These are phyloP conservation scores for Cladosporium cucumerinum DNA, from an alignment of 2,329 filamentous ascomycete species.

Conservation along the genomic window DNA sequence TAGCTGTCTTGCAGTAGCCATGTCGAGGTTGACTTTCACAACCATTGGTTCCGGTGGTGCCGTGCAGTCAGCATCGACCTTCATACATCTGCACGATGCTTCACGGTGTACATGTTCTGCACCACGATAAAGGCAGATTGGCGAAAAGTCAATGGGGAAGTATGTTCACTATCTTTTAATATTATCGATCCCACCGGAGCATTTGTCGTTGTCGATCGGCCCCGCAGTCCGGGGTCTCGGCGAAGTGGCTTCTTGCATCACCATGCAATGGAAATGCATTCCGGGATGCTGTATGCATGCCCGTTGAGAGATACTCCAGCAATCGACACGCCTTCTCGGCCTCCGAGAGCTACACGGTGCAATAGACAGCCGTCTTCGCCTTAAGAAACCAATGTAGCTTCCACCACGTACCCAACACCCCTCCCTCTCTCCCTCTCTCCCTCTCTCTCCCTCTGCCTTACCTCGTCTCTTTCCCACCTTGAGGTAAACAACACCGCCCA, in stretches of 20 bases:
- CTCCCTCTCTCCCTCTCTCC: not conserved
- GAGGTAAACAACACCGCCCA: not conserved
- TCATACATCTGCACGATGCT: not conserved
- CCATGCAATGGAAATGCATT: not conserved
- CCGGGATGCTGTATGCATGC: constrained; percentile 11
- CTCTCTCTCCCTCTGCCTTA: not conserved
- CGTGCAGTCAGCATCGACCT: not conserved
- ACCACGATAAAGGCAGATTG: not conserved
- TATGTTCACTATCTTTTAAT: not conserved
- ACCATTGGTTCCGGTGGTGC: not conserved
- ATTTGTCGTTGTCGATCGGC: constrained; percentile 1
- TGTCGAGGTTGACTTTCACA: not conserved
- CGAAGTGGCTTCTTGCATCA: not conserved
- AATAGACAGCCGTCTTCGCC: not conserved
- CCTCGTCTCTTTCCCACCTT: not conserved
- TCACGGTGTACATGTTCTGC: too few species aligned
- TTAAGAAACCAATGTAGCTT: constrained; percentile 3
- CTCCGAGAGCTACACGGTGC: not conserved
- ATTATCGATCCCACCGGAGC: not conserved
- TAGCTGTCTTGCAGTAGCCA: not conserved
- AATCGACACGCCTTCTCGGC: not conserved
- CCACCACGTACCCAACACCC: not conserved
- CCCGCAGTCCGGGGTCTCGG: constrained; percentile 7
- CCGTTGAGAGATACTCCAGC: not conserved
- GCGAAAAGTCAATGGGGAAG: not conserved